A percentile compares a stretch with the other conserved stretches of the same genome.
Conservation (phyloP, 306 rosid genomes). For the Morella rubra region DNA sequence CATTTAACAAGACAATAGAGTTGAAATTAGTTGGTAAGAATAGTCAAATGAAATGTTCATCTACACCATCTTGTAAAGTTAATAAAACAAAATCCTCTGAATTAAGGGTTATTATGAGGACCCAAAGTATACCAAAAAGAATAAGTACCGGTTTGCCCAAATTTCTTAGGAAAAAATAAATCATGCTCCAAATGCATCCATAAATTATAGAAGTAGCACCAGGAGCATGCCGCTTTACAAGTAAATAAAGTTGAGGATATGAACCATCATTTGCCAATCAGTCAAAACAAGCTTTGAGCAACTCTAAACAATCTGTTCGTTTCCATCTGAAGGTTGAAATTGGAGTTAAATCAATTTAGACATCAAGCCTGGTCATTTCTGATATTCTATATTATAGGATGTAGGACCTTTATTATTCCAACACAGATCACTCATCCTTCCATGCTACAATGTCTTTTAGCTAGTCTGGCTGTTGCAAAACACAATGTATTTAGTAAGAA, state of each 20-base stretch:
- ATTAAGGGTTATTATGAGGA: background rate
- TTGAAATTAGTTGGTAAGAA: slow-evolving; percentile 1
- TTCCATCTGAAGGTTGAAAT: no score
- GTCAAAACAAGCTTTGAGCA: background rate
- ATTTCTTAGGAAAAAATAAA: background rate
- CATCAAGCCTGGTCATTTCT: background rate
- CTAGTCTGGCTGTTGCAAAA: background rate
- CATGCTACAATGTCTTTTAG: background rate
- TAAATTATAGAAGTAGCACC: background rate
- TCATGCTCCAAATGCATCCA: background rate
- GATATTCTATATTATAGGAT: background rate
- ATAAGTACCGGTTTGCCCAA: background rate
- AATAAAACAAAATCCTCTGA: background rate
- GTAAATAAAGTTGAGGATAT: background rate
- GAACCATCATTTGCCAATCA: background rate
- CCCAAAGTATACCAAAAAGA: background rate
- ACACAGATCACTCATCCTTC: background rate
- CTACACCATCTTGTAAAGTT: background rate
- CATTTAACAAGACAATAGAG: slow-evolving; percentile 28
- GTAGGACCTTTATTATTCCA: background rate
- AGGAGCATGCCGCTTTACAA: background rate
- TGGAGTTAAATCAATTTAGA: background rate
- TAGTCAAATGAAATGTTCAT: no score
- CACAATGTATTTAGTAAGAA: background rate
- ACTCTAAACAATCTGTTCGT: background rate